These are phyloP conservation scores for Penicillium roqueforti DNA, from an alignment of 495 filamentous ascomycete genomes.

Conservation along the genomic window DNA sequence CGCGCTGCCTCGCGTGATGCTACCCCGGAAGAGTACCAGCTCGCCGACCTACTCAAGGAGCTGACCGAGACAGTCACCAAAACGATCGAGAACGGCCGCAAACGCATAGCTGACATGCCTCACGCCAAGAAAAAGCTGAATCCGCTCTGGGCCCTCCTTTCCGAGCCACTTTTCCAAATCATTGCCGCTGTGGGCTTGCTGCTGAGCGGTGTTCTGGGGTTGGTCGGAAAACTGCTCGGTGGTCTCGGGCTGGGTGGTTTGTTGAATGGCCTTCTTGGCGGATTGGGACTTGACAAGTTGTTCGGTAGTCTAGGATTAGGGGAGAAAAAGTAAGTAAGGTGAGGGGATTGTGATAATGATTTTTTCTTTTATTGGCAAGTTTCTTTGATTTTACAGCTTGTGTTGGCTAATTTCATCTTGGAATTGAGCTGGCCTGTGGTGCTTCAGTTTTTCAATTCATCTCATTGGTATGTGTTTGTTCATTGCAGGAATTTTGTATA, in stretches of 20 bases:
- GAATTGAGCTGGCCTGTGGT: no score
- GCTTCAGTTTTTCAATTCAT: no score
- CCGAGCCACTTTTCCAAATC: constrained; percentile 90
- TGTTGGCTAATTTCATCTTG: no score
- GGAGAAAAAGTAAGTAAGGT: not conserved
- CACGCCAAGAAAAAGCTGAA: constrained; percentile 92
- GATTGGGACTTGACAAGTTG: constrained; percentile 76
- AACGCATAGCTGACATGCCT: constrained; percentile 84
- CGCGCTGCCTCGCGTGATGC: constrained; percentile 75
- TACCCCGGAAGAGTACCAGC: constrained; percentile 76
- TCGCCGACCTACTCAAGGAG: constrained; percentile 81
- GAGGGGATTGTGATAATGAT: no score
- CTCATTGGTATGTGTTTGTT: no score
- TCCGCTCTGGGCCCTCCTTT: constrained; percentile 77
- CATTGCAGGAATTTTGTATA: no score
- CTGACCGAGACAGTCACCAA: constrained; percentile 56
- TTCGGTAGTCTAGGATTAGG: constrained; percentile 71
- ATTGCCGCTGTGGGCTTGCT: constrained; percentile 85
- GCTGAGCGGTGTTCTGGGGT: constrained; percentile 72
- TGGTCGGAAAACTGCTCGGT: constrained; percentile 76
- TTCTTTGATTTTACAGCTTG: no score
- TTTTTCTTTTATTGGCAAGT: no score
- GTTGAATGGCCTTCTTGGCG: constrained; percentile 72
- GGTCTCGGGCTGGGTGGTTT: constrained; percentile 79
- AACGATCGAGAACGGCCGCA: constrained; percentile 81